Evolutionary conservation across 176 grass and related monocot species (phyloP).

Genomic region (Panicum miliaceum): DNA sequence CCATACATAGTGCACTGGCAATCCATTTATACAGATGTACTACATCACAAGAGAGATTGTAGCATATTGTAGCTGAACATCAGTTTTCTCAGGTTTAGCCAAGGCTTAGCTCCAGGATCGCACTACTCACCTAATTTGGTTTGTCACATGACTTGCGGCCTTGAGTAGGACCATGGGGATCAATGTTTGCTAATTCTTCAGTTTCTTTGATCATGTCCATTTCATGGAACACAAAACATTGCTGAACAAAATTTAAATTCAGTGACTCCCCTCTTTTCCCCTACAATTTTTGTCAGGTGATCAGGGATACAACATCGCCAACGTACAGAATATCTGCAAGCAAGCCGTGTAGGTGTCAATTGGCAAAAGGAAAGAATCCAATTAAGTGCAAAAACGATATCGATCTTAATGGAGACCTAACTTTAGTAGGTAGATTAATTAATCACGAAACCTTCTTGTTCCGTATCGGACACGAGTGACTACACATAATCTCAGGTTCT

Average conservation of each 20-base stretch:
- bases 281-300: not conserved
- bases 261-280: not conserved
- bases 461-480: not conserved
- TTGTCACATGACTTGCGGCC: no score
- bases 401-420: not conserved
- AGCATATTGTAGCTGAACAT: no score
- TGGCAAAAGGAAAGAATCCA: not conserved
- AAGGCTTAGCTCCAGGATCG: no score
- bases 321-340: not conserved
- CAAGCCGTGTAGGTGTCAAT: not conserved
- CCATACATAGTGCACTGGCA: not conserved
- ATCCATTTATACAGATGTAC: not conserved
- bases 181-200: not conserved
- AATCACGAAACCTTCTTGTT: not conserved
- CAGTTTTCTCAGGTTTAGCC: no score
- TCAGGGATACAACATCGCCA: not conserved
- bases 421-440: conserved; percentile 13
- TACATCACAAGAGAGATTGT: no score
- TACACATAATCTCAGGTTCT: not conserved
- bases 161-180: no score
- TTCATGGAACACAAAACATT: not conserved
- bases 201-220: not conserved
- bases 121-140: no score
- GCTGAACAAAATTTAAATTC: not conserved
- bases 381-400: not conserved